Evolutionary conservation across 2,329 filamentous ascomycete genomes (phyloP).

Genomic region (Sclerotinia glacialis): DNA sequence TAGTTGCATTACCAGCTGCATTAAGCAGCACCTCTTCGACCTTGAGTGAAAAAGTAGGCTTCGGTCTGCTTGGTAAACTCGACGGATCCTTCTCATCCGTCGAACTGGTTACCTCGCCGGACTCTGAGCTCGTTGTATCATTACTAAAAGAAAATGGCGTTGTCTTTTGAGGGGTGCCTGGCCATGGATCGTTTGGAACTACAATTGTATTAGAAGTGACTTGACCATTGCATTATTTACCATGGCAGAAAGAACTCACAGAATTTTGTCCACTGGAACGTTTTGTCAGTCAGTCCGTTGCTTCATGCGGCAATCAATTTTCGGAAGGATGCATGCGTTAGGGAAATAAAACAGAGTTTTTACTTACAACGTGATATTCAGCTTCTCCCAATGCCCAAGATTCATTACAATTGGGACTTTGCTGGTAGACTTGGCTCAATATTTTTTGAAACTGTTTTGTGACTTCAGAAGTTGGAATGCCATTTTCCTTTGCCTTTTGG

Average conservation of each 20-base stretch:
- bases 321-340: background rate
- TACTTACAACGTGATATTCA: slow-evolving; percentile 20
- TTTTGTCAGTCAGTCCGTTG: background rate
- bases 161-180: background rate
- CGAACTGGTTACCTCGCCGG: slow-evolving; percentile 8
- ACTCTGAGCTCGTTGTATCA: background rate
- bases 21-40: slow-evolving; percentile 3
- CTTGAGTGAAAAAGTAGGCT: background rate
- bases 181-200: slow-evolving; percentile 11
- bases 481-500: slow-evolving; percentile 20
- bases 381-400: slow-evolving; percentile 17
- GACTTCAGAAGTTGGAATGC: slow-evolving; percentile 8
- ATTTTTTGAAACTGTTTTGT: slow-evolving; percentile 1
- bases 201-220: background rate
- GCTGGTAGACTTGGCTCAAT: slow-evolving; percentile 2
- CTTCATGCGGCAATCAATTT: background rate
- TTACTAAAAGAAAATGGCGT: background rate
- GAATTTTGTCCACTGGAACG: background rate
- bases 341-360: slow-evolving; percentile 21
- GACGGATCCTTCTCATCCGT: background rate
- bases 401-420: background rate
- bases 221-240: background rate
- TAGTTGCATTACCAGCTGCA: background rate
- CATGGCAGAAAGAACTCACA: background rate
- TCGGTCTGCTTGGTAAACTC: background rate